Percentiles rank a stretch among this genome's conserved stretches.
Conservation (phyloP, 495 filamentous ascomycete species). For the Chaetomium tenue region DNA sequence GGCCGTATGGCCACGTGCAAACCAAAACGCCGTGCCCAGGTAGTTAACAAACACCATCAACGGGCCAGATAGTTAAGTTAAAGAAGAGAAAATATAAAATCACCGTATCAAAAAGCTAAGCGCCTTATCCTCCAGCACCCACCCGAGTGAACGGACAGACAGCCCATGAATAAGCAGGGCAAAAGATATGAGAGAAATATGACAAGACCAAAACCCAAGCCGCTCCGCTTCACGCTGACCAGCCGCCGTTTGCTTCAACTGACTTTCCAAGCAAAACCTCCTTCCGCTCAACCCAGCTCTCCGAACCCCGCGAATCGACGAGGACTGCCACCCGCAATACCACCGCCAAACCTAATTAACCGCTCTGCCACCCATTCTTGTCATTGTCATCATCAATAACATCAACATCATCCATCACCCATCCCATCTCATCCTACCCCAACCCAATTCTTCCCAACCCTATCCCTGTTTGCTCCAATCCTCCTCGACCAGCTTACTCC, state of each 20-base stretch:
- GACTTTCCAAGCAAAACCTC: neutral
- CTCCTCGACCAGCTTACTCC: conserved; percentile 53
- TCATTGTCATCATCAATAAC: neutral
- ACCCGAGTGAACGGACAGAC: neutral
- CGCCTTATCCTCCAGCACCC: neutral
- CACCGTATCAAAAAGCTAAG: conserved; percentile 5
- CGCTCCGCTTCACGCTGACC: neutral
- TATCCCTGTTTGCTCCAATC: neutral
- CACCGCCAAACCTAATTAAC: neutral
- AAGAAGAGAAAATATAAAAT: neutral
- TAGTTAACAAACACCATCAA: neutral
- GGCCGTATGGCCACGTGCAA: neutral
- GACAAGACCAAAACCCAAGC: neutral
- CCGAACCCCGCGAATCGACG: neutral
- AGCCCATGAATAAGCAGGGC: neutral
- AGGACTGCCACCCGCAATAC: neutral
- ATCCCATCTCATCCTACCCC: neutral
- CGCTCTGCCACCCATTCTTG: neutral
- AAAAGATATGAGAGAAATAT: neutral
- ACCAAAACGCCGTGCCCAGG: neutral
- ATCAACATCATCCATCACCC: neutral
- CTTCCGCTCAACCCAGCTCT: neutral
- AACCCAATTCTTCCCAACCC: neutral
- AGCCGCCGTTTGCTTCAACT: neutral
- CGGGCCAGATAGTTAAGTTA: neutral